Evolutionary conservation across 164 flowering plant species (phyloP), one percentile per base, ranked within the genome.

Genomic region (Aristolochia fimbriata): DNA sequence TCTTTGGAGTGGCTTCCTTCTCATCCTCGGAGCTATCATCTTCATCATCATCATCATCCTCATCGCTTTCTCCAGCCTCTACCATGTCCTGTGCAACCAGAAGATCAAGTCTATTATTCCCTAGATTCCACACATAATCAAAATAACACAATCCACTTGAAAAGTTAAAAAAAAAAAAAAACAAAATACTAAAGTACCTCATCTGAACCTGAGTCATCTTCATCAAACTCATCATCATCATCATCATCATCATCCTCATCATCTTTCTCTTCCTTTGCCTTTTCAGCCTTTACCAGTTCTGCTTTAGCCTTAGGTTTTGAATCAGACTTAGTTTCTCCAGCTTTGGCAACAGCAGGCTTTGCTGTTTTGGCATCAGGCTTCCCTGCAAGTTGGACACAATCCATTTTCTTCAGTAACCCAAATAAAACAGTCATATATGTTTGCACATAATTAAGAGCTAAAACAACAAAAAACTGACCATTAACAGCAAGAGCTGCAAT

Each of bases 1-100:
- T 82, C 74, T 73, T 74, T 2, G 85, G 85, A 17, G 85, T 77
- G 50, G 77, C 84, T 16, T 80, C 77, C 12, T 74, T 76, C 6
- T 70, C 80, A 0, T 68, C 43, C 13, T 31, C 57, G 33, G 63
- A 30, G 55, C 51, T 66, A 33, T 61, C 59, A 1, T 68, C 73
- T 24, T 57, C 80, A 1, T 70, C 75, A 0, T 66, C 76, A 23
- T 72, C 78, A 3, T 71, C 77, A 2, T 49, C 70, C 8, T 64
- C 73, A 16, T 59, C 59, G 5, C 61, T 70, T 27, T 50, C 64
- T 22, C 43, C 67, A 51, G 50, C 58, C 7, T 7, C 68, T 14
- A 46, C 46, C 71, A 69, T 61, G 20, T 58, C 73, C 70, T 72
- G 51, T 4, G 31, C 25, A 16, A 20, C 19, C 2, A 21, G 0